Evolutionary conservation across 345 rosid genomes (phyloP).

Genomic region (Eutrema heterophyllum): DNA sequence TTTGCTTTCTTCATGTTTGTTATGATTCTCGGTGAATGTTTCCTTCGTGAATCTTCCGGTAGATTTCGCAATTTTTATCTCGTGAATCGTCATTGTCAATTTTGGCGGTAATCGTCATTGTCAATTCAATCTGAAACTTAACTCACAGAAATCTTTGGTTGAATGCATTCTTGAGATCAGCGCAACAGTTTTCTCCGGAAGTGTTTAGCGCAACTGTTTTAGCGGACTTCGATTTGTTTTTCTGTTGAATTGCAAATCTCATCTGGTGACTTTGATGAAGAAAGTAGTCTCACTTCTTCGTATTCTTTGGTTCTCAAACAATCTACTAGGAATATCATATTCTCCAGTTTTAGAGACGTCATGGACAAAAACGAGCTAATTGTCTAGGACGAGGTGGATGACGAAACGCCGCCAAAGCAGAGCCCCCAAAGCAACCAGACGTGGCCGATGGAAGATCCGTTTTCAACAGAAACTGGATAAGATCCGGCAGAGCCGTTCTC

Average conservation of each 20-base stretch:
- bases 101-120: constrained; percentile 26
- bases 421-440: constrained; percentile 18
- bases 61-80: background rate
- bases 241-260: background rate
- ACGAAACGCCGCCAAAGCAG: constrained; percentile 9
- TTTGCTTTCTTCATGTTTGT: background rate
- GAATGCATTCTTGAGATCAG: background rate
- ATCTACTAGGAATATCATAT: background rate
- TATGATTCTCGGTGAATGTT: background rate
- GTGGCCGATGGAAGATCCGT: constrained; percentile 24
- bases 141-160: background rate
- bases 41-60: background rate
- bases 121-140: background rate
- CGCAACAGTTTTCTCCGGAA: no score
- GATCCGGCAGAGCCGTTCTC: constrained; percentile 9
- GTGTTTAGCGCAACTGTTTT: no score
- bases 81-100: background rate
- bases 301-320: background rate
- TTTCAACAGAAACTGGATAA: constrained; percentile 25
- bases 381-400: background rate
- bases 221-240: background rate
- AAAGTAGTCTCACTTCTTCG: background rate
- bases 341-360: background rate
- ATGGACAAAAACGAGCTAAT: constrained; percentile 18
- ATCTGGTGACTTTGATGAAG: background rate